phyloP scores from a whole-genome alignment of 129 eudicot species.

The Helianthus tuberosus region DNA sequence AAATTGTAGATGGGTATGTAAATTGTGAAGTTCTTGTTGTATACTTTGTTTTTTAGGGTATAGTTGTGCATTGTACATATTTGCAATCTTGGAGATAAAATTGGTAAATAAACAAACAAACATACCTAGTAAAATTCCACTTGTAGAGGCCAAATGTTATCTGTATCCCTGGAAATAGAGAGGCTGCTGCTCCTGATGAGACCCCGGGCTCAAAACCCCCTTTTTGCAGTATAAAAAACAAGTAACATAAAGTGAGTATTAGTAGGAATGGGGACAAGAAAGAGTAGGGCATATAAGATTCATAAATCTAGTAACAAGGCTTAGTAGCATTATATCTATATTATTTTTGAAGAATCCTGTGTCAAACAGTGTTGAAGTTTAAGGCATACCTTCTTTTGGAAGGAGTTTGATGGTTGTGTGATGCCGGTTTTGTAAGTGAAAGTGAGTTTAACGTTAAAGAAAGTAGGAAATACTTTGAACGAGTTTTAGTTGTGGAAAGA shows the following conservation, averaged over 20 bases:
- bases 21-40: conserved; percentile 8
- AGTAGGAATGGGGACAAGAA: too few species aligned
- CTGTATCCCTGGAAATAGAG: too few species aligned
- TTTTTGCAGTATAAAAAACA: too few species aligned
- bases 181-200: too few species aligned
- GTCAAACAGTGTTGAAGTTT: background rate
- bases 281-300: background rate
- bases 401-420: background rate
- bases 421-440: background rate
- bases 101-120: too few species aligned
- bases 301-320: background rate
- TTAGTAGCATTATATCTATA: background rate
- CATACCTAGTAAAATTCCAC: too few species aligned
- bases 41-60: background rate
- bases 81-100: background rate
- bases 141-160: too few species aligned
- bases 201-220: too few species aligned
- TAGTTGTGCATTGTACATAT: background rate
- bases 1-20: background rate
- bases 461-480: background rate
- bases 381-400: background rate
- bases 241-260: too few species aligned
- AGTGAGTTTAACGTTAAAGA: background rate
- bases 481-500: background rate
- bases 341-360: conserved; percentile 6